These are phyloP conservation scores for Wilhelminamyces savonicus DNA, from an alignment of 805 yeast genomes.

Conservation along the genomic window DNA sequence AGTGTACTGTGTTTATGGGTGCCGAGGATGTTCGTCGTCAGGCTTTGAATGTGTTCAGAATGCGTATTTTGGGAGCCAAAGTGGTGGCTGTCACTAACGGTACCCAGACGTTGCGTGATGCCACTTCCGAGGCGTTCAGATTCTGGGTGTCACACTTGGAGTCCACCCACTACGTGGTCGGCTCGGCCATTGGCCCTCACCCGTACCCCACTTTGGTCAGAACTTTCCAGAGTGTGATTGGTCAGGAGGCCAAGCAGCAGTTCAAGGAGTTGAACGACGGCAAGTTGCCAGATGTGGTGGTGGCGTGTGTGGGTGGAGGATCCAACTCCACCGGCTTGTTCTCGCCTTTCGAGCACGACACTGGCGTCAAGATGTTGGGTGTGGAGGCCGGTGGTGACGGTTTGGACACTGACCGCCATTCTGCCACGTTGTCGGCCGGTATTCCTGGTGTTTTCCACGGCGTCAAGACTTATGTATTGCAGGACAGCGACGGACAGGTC, in stretches of 20 bases:
- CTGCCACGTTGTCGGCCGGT: conserved; percentile 95
- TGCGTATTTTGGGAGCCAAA: conserved; percentile 93
- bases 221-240: conserved; percentile 97
- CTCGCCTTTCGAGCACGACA: conserved; percentile 84
- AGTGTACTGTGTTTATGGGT: conserved; percentile 96
- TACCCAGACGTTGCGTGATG: conserved; percentile 93
- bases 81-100: conserved; percentile 93
- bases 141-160: conserved; percentile 86
- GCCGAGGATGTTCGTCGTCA: conserved; percentile 99
- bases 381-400: conserved; percentile 99
- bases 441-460: conserved; percentile 98
- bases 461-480: conserved; percentile 88
- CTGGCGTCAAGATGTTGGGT: conserved; percentile 75
- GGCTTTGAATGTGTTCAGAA: conserved; percentile 95
- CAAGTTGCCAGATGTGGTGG: conserved; percentile 84
- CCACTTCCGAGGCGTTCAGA: conserved; percentile 95
- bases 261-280: conserved; percentile 75
- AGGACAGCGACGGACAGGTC: conserved; percentile 89
- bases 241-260: conserved; percentile 89
- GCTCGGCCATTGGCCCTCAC: conserved; percentile 98
- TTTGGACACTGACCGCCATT: conserved; percentile 77
- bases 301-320: conserved; percentile 99
- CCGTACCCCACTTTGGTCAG: conserved; percentile 98
- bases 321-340: conserved; percentile 95
- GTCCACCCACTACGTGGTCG: conserved; percentile 91